A percentile compares a stretch with the other conserved stretches of the same genome.
phyloP scores from a whole-genome alignment of 805 yeast species.

The Priceomyces carsonii region DNA sequence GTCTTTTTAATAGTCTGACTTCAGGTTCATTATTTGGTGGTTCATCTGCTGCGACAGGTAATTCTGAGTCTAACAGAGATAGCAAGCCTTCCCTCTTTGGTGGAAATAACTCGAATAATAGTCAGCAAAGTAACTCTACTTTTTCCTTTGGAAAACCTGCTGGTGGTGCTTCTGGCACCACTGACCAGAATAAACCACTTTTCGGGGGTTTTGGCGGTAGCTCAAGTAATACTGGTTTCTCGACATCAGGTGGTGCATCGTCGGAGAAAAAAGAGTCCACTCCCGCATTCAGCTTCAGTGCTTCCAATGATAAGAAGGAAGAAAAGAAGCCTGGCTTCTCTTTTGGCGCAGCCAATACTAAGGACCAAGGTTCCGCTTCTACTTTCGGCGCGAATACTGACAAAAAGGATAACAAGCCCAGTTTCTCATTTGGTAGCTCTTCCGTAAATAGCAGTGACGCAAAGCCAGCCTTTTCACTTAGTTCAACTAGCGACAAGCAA shows the following conservation, averaged over 20 bases:
- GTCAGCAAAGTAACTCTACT: slow-evolving; percentile 3
- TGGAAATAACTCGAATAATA: no score
- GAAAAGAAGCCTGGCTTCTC: slow-evolving; percentile 3
- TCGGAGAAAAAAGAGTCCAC: slow-evolving; percentile 6
- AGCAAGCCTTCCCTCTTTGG: slow-evolving; percentile 11
- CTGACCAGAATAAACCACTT: slow-evolving; percentile 1
- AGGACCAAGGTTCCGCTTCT: slow-evolving; percentile 5
- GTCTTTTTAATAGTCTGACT: slow-evolving; percentile 17
- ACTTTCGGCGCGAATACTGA: slow-evolving; percentile 9
- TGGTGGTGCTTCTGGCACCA: slow-evolving; percentile 4
- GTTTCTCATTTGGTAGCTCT: slow-evolving; percentile 1
- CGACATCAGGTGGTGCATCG: no score
- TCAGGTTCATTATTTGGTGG: slow-evolving; percentile 1
- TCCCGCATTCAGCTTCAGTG: slow-evolving; percentile 9
- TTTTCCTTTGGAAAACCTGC: slow-evolving; percentile 9
- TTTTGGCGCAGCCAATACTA: slow-evolving; percentile 7
- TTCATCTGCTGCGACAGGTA: not conserved
- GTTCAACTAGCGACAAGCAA: no score
- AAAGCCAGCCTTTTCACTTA: not conserved
- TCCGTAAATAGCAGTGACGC: not conserved
- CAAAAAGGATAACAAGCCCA: not conserved
- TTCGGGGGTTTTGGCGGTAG: slow-evolving; percentile 3
- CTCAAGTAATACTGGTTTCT: no score
- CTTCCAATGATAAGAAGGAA: slow-evolving; percentile 2
- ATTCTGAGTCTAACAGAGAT: slow-evolving; percentile 10